Percentiles rank a stretch among this genome's conserved stretches.
These are phyloP conservation scores for Coriaria nepalensis DNA, from an alignment of 306 rosid genomes.

Conservation along the genomic window DNA sequence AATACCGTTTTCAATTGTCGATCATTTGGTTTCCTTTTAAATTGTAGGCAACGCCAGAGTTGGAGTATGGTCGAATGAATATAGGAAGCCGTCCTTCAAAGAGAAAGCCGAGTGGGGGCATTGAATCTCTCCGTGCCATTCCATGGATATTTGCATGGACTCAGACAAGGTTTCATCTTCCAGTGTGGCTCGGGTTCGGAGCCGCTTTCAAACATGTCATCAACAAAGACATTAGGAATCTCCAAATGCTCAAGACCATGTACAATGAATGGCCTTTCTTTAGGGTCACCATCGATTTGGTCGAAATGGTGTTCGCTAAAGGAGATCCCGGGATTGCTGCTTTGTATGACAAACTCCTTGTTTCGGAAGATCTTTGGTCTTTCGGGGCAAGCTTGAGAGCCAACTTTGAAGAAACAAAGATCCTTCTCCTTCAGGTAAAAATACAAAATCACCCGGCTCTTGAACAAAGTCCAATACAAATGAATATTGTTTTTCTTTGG, in stretches of 20 bases:
- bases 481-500: conserved; percentile 2
- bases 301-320: conserved; percentile 98
- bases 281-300: conserved; percentile 88
- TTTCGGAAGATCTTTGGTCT: conserved; percentile 69
- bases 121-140: conserved; percentile 95
- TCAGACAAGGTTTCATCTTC: conserved; percentile 95
- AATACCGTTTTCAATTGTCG: background rate
- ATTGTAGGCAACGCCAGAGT: conserved; percentile 85
- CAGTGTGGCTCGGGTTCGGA: conserved; percentile 97
- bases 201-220: conserved; percentile 51
- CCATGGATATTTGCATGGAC: conserved; percentile 99
- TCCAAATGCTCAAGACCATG: conserved; percentile 73
- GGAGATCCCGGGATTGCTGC: conserved; percentile 85
- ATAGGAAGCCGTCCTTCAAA: conserved; percentile 95
- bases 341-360: conserved; percentile 72
- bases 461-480: background rate
- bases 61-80: conserved; percentile 96
- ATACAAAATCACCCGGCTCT: background rate
- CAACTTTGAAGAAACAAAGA: conserved; percentile 71
- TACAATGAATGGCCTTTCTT: conserved; percentile 94
- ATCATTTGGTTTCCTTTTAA: background rate
- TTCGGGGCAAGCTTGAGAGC: conserved; percentile 61
- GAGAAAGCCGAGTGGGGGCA: conserved; percentile 95
- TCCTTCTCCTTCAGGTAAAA: conserved; percentile 63
- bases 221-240: conserved; percentile 60